Percentiles rank a stretch among this genome's conserved stretches.
Conservation (phyloP, 805 yeast species). For the Ogataea pilisensis region DNA sequence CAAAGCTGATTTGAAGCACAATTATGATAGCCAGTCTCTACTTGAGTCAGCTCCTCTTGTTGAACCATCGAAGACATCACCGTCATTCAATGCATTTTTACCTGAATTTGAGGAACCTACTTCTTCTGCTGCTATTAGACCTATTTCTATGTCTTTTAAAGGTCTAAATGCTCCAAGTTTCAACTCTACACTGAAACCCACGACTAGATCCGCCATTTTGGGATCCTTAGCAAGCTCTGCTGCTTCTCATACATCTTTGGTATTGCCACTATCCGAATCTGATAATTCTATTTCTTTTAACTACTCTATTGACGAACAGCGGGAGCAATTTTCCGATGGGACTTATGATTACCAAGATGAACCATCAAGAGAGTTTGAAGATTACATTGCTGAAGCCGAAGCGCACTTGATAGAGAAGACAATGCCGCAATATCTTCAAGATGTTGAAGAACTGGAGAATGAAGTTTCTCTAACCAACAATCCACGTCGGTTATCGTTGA, state of each 20-base stretch:
- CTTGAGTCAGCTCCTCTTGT: not conserved
- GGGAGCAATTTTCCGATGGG: not conserved
- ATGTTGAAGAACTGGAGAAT: not conserved
- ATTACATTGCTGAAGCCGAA: slow-evolving; percentile 14
- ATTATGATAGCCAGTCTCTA: not conserved
- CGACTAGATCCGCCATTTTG: slow-evolving; percentile 27
- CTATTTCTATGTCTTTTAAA: slow-evolving; percentile 51
- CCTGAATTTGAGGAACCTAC: slow-evolving; percentile 7
- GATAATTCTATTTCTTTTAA: slow-evolving; percentile 10
- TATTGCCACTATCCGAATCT: slow-evolving; percentile 17
- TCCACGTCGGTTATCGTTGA: slow-evolving; percentile 14
- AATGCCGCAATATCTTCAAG: not conserved
- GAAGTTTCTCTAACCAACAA: slow-evolving; percentile 8
- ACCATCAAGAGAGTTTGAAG: slow-evolving; percentile 20
- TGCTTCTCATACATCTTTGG: slow-evolving; percentile 28
- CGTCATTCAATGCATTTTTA: slow-evolving; percentile 1
- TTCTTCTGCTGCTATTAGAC: slow-evolving; percentile 5
- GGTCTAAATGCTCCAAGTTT: slow-evolving; percentile 61
- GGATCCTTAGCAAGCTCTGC: slow-evolving; percentile 30
- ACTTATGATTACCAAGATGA: slow-evolving; percentile 10
- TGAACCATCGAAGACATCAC: not conserved
- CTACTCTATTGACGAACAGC: not conserved
- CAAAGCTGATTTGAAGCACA: too few species aligned
- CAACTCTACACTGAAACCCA: slow-evolving; percentile 29
- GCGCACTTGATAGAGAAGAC: slow-evolving; percentile 4